Base-by-base conservation (phyloP, 108 stramenopile genomes). In the Stephanodiscus triporus region DNA sequence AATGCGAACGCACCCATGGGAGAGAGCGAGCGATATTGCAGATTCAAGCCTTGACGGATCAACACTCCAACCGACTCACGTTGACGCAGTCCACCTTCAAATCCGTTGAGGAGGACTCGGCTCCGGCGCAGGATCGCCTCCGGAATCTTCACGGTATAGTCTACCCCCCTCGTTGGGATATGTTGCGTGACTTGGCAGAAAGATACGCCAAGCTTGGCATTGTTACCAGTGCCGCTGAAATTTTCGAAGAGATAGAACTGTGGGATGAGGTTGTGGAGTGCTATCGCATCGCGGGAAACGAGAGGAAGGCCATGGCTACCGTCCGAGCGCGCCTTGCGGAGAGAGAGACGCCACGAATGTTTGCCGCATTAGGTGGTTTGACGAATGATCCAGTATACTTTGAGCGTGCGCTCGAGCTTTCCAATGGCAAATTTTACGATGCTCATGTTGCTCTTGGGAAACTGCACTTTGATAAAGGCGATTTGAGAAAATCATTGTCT, bases 191-290 rank as follows among this genome's bases (percentile, higher is more conserved):
- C 66, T 82, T 99, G 62, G 98, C 96, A 16, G 85, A 94, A 63
- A 83, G 94, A 9, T 99, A 99, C 74, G 91, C 92, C 17, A 82
- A 85, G 56, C 74, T 97, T 51, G 96, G 97, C 16, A 89, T 97
- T 6, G 90, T 95, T 2, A 94, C 88, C 7, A 95, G 89, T 68
- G 98, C 98, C 20, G 93, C 96, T 19, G 95, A 95, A 65, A 73
- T 96, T 17, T 99, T 90, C 69, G 91, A 93, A 47, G 96, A 98
- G 60, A 88, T 99, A 45, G 97, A 95, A 43, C 80, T 97, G 38
- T 99, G 98, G 98, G 97, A 98, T 75, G 98, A 99, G 72, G 97
- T 97, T 7, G 97, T 97, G 8, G 97, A 97, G 57, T 99, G 98
- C 68, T 97, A 97, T 72, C 77, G 82, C 40, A 81, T 89, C 36